Percentiles rank a stretch among this genome's conserved stretches.
Conservation (phyloP, 495 filamentous ascomycete genomes). For the Beverwykella pulmonaria region DNA sequence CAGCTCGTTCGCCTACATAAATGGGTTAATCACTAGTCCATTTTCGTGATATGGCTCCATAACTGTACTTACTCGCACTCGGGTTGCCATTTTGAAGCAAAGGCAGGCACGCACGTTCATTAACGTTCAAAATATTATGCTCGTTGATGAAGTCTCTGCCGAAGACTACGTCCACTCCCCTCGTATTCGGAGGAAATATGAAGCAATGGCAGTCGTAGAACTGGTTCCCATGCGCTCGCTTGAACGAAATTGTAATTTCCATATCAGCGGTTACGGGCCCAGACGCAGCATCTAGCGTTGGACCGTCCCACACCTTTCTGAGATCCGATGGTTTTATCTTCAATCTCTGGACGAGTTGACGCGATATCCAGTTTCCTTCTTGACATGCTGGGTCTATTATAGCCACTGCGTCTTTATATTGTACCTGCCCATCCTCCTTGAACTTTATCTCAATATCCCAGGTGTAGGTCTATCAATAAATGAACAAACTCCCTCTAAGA, state of each 20-base stretch:
- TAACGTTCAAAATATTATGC: neutral
- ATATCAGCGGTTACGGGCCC: neutral
- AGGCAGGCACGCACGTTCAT: neutral
- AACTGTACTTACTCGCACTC: neutral
- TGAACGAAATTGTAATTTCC: neutral
- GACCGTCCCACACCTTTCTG: neutral
- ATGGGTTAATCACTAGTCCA: neutral
- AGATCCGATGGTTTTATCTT: neutral
- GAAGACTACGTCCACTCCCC: neutral
- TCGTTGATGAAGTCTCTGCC: neutral
- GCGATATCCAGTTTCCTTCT: neutral
- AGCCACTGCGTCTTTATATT: neutral
- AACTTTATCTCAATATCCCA: neutral
- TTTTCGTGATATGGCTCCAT: neutral
- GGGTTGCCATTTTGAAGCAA: neutral
- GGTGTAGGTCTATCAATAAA: neutral
- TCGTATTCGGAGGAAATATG: neutral
- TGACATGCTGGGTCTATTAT: neutral
- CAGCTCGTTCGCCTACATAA: neutral
- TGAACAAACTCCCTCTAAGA: neutral
- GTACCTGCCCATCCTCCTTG: neutral
- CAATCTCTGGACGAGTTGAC: neutral
- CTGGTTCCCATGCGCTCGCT: neutral
- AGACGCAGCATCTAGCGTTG: neutral
- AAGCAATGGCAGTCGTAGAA: neutral